phyloP scores from a whole-genome alignment of 805 yeast species.

The Candida piceae region DNA sequence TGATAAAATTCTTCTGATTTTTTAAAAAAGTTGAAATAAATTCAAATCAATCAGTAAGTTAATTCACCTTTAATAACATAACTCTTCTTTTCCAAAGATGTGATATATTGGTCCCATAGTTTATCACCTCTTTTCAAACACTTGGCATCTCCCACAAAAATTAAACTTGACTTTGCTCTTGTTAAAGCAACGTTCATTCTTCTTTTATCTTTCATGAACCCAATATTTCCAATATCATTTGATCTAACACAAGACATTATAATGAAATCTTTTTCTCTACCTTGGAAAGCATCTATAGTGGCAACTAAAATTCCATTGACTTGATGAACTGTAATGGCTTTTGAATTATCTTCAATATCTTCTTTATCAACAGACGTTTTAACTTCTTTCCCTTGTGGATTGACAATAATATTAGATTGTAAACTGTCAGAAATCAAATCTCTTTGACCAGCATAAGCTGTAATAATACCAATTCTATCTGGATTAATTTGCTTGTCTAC shows the following conservation, averaged over 20 bases:
- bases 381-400: conserved; percentile 46
- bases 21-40: too few species aligned
- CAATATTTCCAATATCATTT: conserved; percentile 48
- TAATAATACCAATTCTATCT: conserved; percentile 57
- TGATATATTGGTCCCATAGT: conserved; percentile 48
- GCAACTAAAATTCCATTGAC: conserved; percentile 44
- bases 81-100: conserved; percentile 31
- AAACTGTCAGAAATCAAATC: conserved; percentile 51
- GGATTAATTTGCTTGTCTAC: conserved; percentile 47
- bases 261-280: conserved; percentile 80
- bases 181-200: conserved; percentile 71
- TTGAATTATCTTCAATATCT: conserved; percentile 43
- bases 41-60: conserved; percentile 2
- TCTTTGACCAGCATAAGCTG: conserved; percentile 75
- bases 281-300: conserved; percentile 89
- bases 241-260: conserved; percentile 76
- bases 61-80: conserved; percentile 24
- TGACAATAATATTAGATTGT: conserved; percentile 47
- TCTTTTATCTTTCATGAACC: conserved; percentile 56
- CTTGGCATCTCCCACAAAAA: conserved; percentile 56
- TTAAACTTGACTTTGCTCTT: conserved; percentile 58
- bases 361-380: conserved; percentile 56
- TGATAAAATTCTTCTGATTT: too few species aligned
- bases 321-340: conserved; percentile 39
- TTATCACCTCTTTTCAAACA: conserved; percentile 41